Conservation (phyloP, 768 basidiomycete species). For the Collybiopsis confluens region DNA sequence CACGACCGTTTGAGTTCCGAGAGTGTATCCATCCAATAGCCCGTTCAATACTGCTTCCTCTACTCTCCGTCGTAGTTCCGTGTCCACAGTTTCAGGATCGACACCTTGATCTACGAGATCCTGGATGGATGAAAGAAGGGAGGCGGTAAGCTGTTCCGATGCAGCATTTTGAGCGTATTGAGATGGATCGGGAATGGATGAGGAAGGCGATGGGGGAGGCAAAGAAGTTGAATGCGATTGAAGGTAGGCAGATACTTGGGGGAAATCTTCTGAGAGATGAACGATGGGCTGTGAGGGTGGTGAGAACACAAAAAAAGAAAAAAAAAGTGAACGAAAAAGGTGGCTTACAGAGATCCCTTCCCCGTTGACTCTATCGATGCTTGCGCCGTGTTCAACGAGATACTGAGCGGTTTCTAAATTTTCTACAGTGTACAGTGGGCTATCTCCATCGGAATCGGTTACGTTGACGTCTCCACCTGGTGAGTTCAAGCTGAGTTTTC, state of each 20-base stretch:
- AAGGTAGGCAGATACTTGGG: constrained; percentile 60
- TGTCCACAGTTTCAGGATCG: constrained; percentile 62
- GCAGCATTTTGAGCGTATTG: constrained; percentile 65
- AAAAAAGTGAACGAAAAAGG: constrained; percentile 12
- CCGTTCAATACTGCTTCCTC: constrained; percentile 64
- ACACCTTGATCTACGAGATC: constrained; percentile 66
- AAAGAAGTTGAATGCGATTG: constrained; percentile 31
- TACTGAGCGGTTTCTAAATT: constrained; percentile 70
- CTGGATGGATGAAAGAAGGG: constrained; percentile 61
- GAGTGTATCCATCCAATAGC: constrained; percentile 54
- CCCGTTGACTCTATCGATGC: constrained; percentile 53
- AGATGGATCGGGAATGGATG: constrained; percentile 15
- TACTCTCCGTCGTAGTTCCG: constrained; percentile 60
- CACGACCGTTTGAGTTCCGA: constrained; percentile 28
- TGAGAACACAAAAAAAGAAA: constrained; percentile 9
- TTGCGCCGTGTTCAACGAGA: constrained; percentile 77
- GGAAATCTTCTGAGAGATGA: constrained; percentile 68
- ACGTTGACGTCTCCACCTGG: constrained; percentile 85
- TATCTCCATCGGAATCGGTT: constrained; percentile 84
- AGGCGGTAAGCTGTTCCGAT: constrained; percentile 66
- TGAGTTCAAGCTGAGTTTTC: neutral
- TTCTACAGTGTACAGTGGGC: constrained; percentile 89
- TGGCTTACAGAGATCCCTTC: constrained; percentile 75
- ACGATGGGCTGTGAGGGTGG: constrained; percentile 55
- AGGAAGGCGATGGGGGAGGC: constrained; percentile 13